A percentile compares a stretch with the other conserved stretches of the same genome.
Conservation (phyloP, 108 stramenopile species). For the Skeletonema menzelii region DNA sequence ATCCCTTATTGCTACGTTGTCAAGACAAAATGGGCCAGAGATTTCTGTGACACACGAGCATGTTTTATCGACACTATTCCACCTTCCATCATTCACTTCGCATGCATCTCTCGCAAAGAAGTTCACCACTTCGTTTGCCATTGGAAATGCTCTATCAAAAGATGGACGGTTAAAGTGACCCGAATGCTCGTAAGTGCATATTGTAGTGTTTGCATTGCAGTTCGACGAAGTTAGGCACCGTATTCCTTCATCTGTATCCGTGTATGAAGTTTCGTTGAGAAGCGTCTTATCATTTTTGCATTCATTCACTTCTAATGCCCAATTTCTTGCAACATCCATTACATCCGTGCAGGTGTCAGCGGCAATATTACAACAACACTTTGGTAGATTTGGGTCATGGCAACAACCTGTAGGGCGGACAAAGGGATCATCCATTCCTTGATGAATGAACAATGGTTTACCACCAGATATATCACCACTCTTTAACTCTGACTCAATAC, state of each 20-base stretch:
- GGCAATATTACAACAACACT: constrained; percentile 58
- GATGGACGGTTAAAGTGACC: constrained; percentile 53
- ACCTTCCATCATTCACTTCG: constrained; percentile 14
- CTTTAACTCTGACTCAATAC: neutral
- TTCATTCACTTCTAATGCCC: constrained; percentile 32
- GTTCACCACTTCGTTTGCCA: constrained; percentile 36
- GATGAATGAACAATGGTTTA: constrained; percentile 52
- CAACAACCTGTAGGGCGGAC: constrained; percentile 58
- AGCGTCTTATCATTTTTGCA: constrained; percentile 16
- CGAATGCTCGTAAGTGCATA: constrained; percentile 38
- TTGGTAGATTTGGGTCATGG: constrained; percentile 42
- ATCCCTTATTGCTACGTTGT: neutral
- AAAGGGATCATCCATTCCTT: constrained; percentile 45
- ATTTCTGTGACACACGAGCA: constrained; percentile 8
- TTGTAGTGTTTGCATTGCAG: constrained; percentile 39
- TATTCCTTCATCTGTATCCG: constrained; percentile 5
- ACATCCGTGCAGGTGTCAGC: constrained; percentile 43
- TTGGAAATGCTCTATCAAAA: constrained; percentile 47
- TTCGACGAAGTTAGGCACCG: constrained; percentile 15
- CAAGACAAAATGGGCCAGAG: constrained; percentile 23
- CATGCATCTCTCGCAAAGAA: constrained; percentile 57
- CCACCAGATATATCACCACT: constrained; percentile 12
- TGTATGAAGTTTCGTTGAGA: constrained; percentile 3
- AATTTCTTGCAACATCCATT: constrained; percentile 11
- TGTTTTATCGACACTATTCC: constrained; percentile 10